Conservation (phyloP, 805 yeast species). For the Clavispora santaluciae region DNA sequence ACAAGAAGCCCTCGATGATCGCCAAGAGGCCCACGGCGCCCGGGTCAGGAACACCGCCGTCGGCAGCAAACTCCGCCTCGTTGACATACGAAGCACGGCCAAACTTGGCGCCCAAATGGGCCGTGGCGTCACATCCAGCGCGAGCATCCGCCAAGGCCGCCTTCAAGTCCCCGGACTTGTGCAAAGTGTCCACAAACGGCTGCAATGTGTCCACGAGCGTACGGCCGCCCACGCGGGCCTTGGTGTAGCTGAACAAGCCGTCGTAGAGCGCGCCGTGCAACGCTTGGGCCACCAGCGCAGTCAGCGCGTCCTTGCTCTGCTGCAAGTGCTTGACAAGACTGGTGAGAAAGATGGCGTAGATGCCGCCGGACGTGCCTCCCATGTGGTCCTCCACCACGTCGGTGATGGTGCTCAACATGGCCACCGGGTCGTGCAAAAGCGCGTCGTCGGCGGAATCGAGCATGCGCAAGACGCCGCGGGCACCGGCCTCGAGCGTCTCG, state of each 20-base stretch:
- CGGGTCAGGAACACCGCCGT: slow-evolving; percentile 87
- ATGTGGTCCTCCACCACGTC: slow-evolving; percentile 83
- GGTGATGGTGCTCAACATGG: slow-evolving; percentile 65
- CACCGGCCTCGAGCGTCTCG: slow-evolving; percentile 81
- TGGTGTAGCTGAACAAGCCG: slow-evolving; percentile 78
- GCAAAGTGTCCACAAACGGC: slow-evolving; percentile 72
- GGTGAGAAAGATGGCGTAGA: slow-evolving; percentile 79
- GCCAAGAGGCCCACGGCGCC: slow-evolving; percentile 88
- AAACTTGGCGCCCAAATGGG: slow-evolving; percentile 72
- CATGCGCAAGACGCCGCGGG: slow-evolving; percentile 59
- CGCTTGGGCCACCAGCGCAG: slow-evolving; percentile 41
- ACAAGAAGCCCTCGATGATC: slow-evolving; percentile 41
- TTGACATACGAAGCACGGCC: slow-evolving; percentile 92
- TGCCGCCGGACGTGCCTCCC: slow-evolving; percentile 98
- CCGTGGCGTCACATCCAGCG: slow-evolving; percentile 73
- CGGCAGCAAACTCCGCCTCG: slow-evolving; percentile 50
- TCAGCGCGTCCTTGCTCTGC: slow-evolving; percentile 28
- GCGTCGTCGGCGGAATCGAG: slow-evolving; percentile 36
- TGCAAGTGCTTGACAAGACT: slow-evolving; percentile 57
- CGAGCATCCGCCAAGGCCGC: slow-evolving; percentile 67
- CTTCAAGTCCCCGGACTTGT: slow-evolving; percentile 44
- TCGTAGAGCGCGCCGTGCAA: slow-evolving; percentile 54
- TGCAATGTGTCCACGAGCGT: slow-evolving; percentile 85
- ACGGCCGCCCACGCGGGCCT: slow-evolving; percentile 84
- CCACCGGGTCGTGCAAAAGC: slow-evolving; percentile 43